A percentile compares a stretch with the other conserved stretches of the same genome.
These are phyloP conservation scores for Teunomyces panamensis DNA, from an alignment of 805 yeast genomes.

Conservation along the genomic window DNA sequence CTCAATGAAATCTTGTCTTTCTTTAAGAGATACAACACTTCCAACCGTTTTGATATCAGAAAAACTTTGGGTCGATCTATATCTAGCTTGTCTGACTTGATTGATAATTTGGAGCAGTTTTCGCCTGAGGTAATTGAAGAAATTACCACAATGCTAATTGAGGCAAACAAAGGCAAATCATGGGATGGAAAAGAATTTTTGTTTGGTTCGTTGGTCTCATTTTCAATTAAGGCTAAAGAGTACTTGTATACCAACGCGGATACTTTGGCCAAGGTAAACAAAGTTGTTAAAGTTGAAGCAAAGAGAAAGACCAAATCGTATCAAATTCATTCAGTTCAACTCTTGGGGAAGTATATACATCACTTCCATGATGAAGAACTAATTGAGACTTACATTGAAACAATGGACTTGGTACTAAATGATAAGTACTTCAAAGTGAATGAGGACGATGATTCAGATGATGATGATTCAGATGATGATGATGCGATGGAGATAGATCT, in stretches of 20 bases:
- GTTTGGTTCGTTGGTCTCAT: constrained; percentile 63
- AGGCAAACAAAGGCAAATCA: constrained; percentile 70
- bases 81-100: constrained; percentile 51
- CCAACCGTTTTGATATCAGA: constrained; percentile 61
- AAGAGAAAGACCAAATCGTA: constrained; percentile 65
- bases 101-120: constrained; percentile 28
- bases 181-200: constrained; percentile 87
- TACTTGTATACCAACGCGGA: constrained; percentile 23
- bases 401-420: constrained; percentile 31
- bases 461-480: constrained; percentile 31
- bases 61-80: constrained; percentile 69
- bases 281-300: constrained; percentile 56
- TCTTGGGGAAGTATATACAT: constrained; percentile 50
- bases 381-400: constrained; percentile 35
- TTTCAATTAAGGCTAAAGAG: constrained; percentile 45
- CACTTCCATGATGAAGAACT: constrained; percentile 34
- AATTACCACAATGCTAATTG: constrained; percentile 53
- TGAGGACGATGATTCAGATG: constrained; percentile 31
- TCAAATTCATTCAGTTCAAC: constrained; percentile 51
- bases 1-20: constrained; percentile 62
- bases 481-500: constrained; percentile 22
- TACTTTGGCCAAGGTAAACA: constrained; percentile 36
- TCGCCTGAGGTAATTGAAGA: constrained; percentile 17
- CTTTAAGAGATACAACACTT: constrained; percentile 46
- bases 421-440: constrained; percentile 37